These are phyloP conservation scores for Aspergillus coremiiformis DNA, from an alignment of 495 filamentous ascomycete species.

Conservation along the genomic window DNA sequence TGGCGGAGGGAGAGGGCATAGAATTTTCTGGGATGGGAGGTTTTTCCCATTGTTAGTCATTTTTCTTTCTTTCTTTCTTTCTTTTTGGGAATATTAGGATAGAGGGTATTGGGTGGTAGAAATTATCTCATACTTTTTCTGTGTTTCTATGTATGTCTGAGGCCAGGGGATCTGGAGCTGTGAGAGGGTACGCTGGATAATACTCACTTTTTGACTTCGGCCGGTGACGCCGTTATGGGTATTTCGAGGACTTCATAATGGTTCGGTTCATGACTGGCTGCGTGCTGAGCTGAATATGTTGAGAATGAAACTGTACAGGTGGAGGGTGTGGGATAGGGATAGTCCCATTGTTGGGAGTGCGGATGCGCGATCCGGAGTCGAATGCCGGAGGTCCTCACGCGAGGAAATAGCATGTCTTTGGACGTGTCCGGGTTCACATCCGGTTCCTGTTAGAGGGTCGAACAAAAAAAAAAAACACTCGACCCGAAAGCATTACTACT, in stretches of 20 bases:
- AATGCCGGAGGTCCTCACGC: slow-evolving; percentile 7
- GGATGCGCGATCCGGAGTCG: slow-evolving; percentile 1
- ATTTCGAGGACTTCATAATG: slow-evolving; percentile 81
- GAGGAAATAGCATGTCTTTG: slow-evolving; percentile 16
- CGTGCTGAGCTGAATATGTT: slow-evolving; percentile 17
- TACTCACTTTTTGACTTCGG: slow-evolving; percentile 79
- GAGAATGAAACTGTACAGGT: slow-evolving; percentile 23
- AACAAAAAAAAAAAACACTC: too few species aligned
- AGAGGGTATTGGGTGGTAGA: neutral
- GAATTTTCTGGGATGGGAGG: slow-evolving; percentile 50
- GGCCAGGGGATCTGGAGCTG: slow-evolving; percentile 1
- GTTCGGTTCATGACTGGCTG: slow-evolving; percentile 40
- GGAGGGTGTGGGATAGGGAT: neutral
- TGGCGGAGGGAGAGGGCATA: slow-evolving; percentile 85
- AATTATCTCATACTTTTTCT: neutral
- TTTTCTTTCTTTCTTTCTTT: neutral
- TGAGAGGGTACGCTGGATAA: slow-evolving; percentile 1
- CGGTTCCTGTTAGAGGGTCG: neutral
- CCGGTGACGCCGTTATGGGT: slow-evolving; percentile 54
- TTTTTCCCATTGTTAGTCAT: neutral
- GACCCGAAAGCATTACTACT: too few species aligned
- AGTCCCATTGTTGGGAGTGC: neutral
- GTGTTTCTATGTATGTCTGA: slow-evolving; percentile 1
- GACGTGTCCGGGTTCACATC: neutral
- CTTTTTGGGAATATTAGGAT: neutral